Evolutionary conservation across 306 rosid species (phyloP).

Genomic region (Begonia fuchsioides): DNA sequence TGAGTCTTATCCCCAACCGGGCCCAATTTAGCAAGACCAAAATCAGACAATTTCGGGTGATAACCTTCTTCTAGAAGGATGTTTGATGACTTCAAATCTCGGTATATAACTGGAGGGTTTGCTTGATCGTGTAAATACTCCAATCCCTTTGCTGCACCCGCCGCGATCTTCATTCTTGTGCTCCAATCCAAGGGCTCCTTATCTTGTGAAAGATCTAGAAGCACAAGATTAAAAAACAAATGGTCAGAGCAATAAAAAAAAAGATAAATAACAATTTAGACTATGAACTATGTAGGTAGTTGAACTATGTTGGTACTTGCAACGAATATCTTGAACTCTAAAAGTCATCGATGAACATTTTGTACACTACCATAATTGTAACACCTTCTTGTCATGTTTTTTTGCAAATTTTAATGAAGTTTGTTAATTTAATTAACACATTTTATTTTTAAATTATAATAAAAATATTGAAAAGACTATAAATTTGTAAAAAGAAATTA

Average conservation of each 20-base stretch:
- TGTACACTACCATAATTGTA: too few relatives aligned
- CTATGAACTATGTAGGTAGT: too few relatives aligned
- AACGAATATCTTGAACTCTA: too few relatives aligned
- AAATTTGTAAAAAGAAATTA: too few relatives aligned
- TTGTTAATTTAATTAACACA: too few relatives aligned
- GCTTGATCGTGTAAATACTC: conserved; percentile 69
- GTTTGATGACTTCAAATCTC: conserved; percentile 75
- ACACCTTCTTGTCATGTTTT: too few relatives aligned
- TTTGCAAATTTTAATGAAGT: too few relatives aligned
- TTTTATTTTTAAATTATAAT: too few relatives aligned
- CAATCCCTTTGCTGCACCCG: conserved; percentile 75
- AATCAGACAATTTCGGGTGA: conserved; percentile 69
- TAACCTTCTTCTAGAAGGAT: conserved; percentile 61
- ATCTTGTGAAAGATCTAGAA: conserved; percentile 44
- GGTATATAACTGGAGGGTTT: conserved; percentile 55
- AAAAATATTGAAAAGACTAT: too few relatives aligned
- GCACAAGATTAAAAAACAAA: background rate
- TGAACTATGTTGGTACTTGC: too few relatives aligned
- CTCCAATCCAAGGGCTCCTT: conserved; percentile 74
- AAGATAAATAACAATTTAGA: too few relatives aligned
- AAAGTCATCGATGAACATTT: too few relatives aligned
- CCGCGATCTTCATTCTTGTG: conserved; percentile 78
- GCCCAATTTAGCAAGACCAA: conserved; percentile 73
- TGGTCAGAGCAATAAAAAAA: background rate
- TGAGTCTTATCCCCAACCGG: conserved; percentile 71